A percentile compares a stretch with the other conserved stretches of the same genome.
Evolutionary conservation across 495 filamentous ascomycete species (phyloP).

Genomic region (Penicillium fimorum): DNA sequence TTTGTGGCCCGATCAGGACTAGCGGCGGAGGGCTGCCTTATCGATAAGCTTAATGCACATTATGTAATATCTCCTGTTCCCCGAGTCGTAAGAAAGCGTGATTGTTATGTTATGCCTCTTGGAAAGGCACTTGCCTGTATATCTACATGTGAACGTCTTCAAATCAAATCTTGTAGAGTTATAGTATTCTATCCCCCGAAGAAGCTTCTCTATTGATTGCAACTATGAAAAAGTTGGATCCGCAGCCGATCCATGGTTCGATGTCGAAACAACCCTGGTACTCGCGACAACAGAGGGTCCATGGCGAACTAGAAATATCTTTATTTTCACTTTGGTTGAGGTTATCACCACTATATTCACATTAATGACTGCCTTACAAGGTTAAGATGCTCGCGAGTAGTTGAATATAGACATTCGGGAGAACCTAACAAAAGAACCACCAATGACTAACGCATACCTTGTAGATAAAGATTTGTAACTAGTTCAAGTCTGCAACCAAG

Average conservation of each 20-base stretch:
- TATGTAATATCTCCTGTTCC: slow-evolving; percentile 13
- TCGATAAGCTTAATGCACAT: slow-evolving; percentile 49
- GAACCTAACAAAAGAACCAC: background rate
- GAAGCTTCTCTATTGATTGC: background rate
- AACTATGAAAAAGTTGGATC: background rate
- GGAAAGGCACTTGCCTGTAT: background rate
- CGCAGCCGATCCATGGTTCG: slow-evolving; percentile 12
- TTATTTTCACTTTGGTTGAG: background rate
- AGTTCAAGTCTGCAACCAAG: background rate
- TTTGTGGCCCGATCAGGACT: slow-evolving; percentile 43
- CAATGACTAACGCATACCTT: background rate
- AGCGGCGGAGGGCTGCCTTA: slow-evolving; percentile 33
- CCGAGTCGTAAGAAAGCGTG: background rate
- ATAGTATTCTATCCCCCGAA: background rate
- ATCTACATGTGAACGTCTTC: background rate
- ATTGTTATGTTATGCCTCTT: background rate
- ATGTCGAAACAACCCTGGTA: slow-evolving; percentile 1
- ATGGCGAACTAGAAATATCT: background rate
- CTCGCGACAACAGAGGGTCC: background rate
- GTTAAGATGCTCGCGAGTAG: background rate
- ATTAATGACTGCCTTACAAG: background rate
- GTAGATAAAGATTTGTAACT: background rate
- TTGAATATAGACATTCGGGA: background rate
- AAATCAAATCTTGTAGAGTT: background rate
- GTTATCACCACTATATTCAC: background rate